phyloP scores from a whole-genome alignment of 306 rosid genomes.

The Rubus idaeus region DNA sequence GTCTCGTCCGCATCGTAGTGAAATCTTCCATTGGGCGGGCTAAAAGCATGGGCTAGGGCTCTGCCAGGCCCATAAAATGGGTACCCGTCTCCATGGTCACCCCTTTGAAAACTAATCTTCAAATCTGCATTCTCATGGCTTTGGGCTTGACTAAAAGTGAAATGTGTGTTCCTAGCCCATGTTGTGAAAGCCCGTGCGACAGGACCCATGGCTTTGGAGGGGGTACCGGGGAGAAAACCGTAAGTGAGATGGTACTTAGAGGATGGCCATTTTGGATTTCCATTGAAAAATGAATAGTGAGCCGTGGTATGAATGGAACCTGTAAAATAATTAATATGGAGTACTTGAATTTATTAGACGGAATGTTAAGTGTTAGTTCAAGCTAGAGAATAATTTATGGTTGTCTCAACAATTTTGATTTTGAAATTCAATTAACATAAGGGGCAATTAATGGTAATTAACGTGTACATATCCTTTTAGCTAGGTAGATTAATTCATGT shows the following conservation, averaged over 20 bases:
- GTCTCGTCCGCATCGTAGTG: slow-evolving; percentile 34
- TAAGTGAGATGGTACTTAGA: slow-evolving; percentile 21
- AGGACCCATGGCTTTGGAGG: not conserved
- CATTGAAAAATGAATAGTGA: slow-evolving; percentile 19
- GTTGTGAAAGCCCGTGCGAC: slow-evolving; percentile 20
- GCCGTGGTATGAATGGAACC: not conserved
- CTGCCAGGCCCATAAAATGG: slow-evolving; percentile 26
- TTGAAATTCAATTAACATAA: too few relatives aligned
- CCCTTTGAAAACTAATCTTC: slow-evolving; percentile 11
- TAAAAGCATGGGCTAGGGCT: slow-evolving; percentile 27
- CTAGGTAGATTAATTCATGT: too few relatives aligned
- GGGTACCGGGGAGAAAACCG: slow-evolving; percentile 1
- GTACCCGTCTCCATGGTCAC: slow-evolving; percentile 32
- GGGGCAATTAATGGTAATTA: too few relatives aligned
- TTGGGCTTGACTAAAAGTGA: slow-evolving; percentile 15
- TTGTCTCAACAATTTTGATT: too few relatives aligned
- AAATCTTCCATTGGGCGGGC: slow-evolving; percentile 35
- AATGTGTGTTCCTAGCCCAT: slow-evolving; percentile 26
- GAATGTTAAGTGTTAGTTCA: too few relatives aligned
- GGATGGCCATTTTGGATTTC: slow-evolving; percentile 27
- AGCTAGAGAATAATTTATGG: too few relatives aligned
- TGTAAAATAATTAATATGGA: not conserved
- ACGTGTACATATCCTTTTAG: too few relatives aligned
- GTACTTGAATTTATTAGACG: too few relatives aligned
- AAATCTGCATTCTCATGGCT: not conserved